Percentiles rank a stretch among this genome's conserved stretches.
phyloP scores from a whole-genome alignment of 1,284 basidiomycete genomes.

The Rhodotorula glutinis region DNA sequence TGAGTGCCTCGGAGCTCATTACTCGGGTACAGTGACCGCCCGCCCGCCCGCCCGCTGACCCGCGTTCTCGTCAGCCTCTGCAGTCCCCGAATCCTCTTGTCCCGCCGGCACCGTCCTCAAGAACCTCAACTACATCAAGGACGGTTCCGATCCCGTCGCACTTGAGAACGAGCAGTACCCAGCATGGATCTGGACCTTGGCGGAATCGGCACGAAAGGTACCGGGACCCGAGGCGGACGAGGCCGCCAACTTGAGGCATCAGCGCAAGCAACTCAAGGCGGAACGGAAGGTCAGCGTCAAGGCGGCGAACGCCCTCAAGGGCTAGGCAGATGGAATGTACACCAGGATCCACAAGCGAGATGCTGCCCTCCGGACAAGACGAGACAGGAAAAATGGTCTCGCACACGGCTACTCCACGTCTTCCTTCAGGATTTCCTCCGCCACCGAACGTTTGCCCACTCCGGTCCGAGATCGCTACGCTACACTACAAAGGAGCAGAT shows the following conservation, averaged over 20 bases:
- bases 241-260: conserved; percentile 10
- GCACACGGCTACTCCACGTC: too few relatives aligned
- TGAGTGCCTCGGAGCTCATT: too few relatives aligned
- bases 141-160: conserved; percentile 30
- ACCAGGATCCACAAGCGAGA: too few relatives aligned
- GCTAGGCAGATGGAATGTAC: background rate
- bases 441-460: too few relatives aligned
- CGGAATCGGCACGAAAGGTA: background rate
- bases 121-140: conserved; percentile 34
- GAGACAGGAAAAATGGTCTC: too few relatives aligned
- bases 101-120: conserved; percentile 32
- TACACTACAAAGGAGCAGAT: too few relatives aligned
- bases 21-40: too few relatives aligned
- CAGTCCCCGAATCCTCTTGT: conserved; percentile 28
- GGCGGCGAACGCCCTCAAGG: conserved; percentile 30
- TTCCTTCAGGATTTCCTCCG: too few relatives aligned
- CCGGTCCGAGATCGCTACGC: too few relatives aligned
- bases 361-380: too few relatives aligned
- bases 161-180: conserved; percentile 38
- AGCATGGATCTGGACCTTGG: conserved; percentile 30
- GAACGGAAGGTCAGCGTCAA: conserved; percentile 25
- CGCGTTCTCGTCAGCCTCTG: too few relatives aligned
- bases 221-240: background rate
- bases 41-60: too few relatives aligned
- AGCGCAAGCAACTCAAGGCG: conserved; percentile 13